Evolutionary conservation across 345 rosid genomes (phyloP).

Genomic region (Gynandropsis gynandra): DNA sequence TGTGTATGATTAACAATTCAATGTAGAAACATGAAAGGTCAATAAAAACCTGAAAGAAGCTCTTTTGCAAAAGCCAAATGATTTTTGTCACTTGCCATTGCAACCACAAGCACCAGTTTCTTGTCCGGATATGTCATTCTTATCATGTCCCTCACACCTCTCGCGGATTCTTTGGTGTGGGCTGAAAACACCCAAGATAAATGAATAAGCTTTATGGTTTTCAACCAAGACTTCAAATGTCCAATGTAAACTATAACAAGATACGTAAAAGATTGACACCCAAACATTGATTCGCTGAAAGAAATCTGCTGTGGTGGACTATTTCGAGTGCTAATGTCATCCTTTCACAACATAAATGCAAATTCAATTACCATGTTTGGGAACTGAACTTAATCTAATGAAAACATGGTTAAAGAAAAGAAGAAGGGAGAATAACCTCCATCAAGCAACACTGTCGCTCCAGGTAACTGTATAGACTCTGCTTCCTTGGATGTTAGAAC

Average conservation of each 20-base stretch:
- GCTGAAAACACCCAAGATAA: conserved; percentile 38
- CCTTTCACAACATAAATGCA: background rate
- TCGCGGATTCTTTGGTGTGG: conserved; percentile 88
- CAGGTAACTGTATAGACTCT: conserved; percentile 47
- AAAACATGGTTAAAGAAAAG: background rate
- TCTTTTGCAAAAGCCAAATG: conserved; percentile 77
- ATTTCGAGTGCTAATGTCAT: no score
- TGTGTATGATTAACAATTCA: no score
- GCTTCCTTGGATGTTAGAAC: conserved; percentile 55
- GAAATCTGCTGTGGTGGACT: no score
- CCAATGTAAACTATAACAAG: no score
- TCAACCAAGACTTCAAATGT: no score
- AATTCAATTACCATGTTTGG: background rate
- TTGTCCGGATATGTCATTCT: conserved; percentile 46
- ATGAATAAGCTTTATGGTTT: background rate
- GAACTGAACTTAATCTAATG: background rate
- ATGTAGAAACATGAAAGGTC: background rate
- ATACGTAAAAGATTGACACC: no score
- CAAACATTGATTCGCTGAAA: no score
- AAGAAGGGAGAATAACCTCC: conserved; percentile 53
- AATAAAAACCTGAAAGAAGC: conserved; percentile 42
- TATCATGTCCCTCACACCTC: conserved; percentile 56
- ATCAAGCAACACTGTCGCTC: conserved; percentile 71
- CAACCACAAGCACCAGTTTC: conserved; percentile 50
- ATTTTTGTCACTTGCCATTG: conserved; percentile 93